phyloP scores from a whole-genome alignment of 1,284 basidiomycete species.

The Cutaneotrichosporon sp. region DNA sequence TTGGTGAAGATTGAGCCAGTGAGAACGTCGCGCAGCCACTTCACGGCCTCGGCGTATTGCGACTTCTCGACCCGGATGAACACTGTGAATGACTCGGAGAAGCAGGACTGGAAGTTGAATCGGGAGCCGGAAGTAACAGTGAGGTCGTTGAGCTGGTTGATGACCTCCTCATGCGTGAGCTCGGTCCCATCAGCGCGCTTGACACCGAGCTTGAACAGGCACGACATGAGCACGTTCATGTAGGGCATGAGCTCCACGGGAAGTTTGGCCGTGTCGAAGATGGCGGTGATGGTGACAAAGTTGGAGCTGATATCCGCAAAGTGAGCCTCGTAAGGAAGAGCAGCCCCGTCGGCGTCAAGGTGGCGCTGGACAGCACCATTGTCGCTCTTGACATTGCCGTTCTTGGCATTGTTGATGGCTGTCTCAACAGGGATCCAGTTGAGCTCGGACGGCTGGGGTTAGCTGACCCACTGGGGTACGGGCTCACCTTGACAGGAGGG shows the following conservation, averaged over 20 bases:
- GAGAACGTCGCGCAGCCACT: conserved; percentile 87
- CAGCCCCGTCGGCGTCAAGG: conserved; percentile 64
- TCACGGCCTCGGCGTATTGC: conserved; percentile 74
- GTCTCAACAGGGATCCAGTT: conserved; percentile 91
- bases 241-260: conserved; percentile 72
- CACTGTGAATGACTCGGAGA: conserved; percentile 71
- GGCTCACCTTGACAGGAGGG: conserved; percentile 67
- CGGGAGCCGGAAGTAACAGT: conserved; percentile 80
- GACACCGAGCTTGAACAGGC: conserved; percentile 88
- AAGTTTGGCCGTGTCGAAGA: conserved; percentile 68
- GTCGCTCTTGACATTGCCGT: conserved; percentile 24
- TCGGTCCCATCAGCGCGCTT: conserved; percentile 63
- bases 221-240: conserved; percentile 72
- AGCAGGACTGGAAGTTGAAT: conserved; percentile 65
- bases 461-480: not conserved
- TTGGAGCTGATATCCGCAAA: conserved; percentile 90
- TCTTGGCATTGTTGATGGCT: conserved; percentile 40
- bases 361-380: conserved; percentile 56
- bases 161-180: conserved; percentile 81
- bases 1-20: conserved; percentile 74
- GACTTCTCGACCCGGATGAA: conserved; percentile 76
- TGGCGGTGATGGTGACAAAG: conserved; percentile 77
- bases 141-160: conserved; percentile 76
- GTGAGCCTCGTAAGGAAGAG: conserved; percentile 83
- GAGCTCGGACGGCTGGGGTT: conserved; percentile 63